A percentile compares a stretch with the other conserved stretches of the same genome.
These are phyloP conservation scores for Xylariales sp. DNA, from an alignment of 2,329 filamentous ascomycete genomes.

Conservation along the genomic window DNA sequence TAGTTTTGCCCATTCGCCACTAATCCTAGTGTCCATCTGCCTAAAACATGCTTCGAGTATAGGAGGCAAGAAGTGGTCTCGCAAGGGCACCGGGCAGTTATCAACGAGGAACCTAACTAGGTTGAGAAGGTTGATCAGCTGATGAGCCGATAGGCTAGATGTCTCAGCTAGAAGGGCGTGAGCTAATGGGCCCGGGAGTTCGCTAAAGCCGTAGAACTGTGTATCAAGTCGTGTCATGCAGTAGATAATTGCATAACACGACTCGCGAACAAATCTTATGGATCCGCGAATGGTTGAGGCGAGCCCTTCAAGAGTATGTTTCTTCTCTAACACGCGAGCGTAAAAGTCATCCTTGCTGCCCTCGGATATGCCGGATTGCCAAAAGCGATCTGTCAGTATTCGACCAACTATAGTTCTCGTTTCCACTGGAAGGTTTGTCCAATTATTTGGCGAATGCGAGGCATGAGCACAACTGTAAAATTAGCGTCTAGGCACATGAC, in stretches of 20 bases:
- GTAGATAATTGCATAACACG: conserved; percentile 93
- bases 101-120: conserved; percentile 90
- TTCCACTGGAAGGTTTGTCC: conserved; percentile 79
- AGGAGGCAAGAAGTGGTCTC: conserved; percentile 84
- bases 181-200: conserved; percentile 84
- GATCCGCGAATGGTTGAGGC: conserved; percentile 92
- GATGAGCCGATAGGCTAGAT: conserved; percentile 86
- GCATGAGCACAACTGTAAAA: conserved; percentile 81
- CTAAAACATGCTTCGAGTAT: conserved; percentile 84
- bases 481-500: conserved; percentile 26
- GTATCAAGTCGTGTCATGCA: conserved; percentile 89
- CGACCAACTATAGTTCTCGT: conserved; percentile 81
- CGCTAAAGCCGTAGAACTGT: conserved; percentile 89
- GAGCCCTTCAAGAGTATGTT: conserved; percentile 89
- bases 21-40: conserved; percentile 89
- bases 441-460: conserved; percentile 87
- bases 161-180: conserved; percentile 87
- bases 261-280: conserved; percentile 89
- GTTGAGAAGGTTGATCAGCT: conserved; percentile 92
- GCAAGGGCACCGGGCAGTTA: conserved; percentile 84
- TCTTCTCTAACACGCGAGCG: conserved; percentile 87
- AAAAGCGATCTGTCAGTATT: conserved; percentile 94
- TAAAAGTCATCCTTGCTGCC: conserved; percentile 98
- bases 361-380: conserved; percentile 96
- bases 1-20: conserved; percentile 85